Percentiles rank a stretch among this genome's conserved stretches.
phyloP scores from a whole-genome alignment of 352 stramenopile genomes.

The Thalassiosira hispida region DNA sequence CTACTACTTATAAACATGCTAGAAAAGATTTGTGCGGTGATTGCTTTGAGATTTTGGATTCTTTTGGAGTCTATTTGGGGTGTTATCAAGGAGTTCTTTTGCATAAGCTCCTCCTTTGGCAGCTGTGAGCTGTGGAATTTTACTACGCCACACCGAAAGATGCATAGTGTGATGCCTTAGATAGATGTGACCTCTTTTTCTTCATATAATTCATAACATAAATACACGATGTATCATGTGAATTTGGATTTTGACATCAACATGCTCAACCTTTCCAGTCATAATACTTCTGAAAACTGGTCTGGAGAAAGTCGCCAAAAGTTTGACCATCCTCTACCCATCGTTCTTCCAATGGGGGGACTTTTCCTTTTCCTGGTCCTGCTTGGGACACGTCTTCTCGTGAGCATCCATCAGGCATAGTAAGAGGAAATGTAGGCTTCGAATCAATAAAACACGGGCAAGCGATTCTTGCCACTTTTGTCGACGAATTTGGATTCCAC shows the following conservation, averaged over 20 bases:
- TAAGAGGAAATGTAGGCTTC: conserved; percentile 65
- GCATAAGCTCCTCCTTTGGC: background rate
- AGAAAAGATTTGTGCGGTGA: too few species aligned
- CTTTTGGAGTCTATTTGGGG: too few species aligned
- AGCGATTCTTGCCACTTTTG: conserved; percentile 64
- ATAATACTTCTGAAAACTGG: conserved; percentile 84
- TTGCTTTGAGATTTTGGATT: too few species aligned
- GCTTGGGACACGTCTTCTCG: conserved; percentile 52
- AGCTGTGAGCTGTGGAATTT: background rate
- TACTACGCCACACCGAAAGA: too few species aligned
- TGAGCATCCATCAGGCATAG: conserved; percentile 52
- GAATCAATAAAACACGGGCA: conserved; percentile 84
- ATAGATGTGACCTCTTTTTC: background rate
- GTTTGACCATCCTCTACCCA: conserved; percentile 80
- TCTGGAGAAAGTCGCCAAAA: conserved; percentile 86
- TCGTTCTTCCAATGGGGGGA: conserved; percentile 73
- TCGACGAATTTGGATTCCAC: conserved; percentile 16
- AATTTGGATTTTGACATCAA: conserved; percentile 1
- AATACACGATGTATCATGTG: background rate
- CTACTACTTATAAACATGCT: too few species aligned
- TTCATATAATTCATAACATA: too few species aligned
- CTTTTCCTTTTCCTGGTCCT: conserved; percentile 52
- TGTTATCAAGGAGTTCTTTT: too few species aligned
- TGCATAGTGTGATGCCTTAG: background rate
- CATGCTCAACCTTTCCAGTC: conserved; percentile 49